These are phyloP conservation scores for Yamadazyma membranifaciens DNA, from an alignment of 1,139 yeast species.

Conservation along the genomic window DNA sequence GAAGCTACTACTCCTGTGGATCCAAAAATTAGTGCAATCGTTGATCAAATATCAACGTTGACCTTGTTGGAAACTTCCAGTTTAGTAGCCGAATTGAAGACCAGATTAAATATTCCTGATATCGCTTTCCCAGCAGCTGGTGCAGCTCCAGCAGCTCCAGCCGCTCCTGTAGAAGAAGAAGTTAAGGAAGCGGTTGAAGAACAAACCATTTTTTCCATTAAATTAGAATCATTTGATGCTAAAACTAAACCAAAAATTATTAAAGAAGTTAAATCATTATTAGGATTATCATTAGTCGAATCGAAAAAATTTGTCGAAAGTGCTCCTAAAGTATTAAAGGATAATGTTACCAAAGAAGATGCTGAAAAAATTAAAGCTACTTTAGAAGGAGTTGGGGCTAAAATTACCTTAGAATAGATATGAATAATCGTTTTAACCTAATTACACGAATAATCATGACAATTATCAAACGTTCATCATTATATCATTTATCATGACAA, in stretches of 20 bases:
- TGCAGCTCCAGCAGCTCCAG: conserved; percentile 66
- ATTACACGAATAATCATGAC: too few species aligned
- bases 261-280: conserved; percentile 89
- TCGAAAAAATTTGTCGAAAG: conserved; percentile 97
- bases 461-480: conserved; percentile 46
- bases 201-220: conserved; percentile 88
- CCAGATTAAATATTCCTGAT: conserved; percentile 88
- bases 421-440: too few species aligned
- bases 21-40: conserved; percentile 85
- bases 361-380: conserved; percentile 91
- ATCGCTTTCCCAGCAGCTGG: conserved; percentile 81
- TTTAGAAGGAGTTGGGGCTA: conserved; percentile 93
- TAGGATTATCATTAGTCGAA: conserved; percentile 92
- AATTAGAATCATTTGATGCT: conserved; percentile 91
- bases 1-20: conserved; percentile 48
- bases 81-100: conserved; percentile 79
- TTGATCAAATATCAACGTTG: conserved; percentile 84
- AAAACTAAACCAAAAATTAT: conserved; percentile 96
- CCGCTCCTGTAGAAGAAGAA: conserved; percentile 74
- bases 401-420: conserved; percentile 75
- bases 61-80: conserved; percentile 88
- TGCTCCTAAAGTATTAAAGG: conserved; percentile 92
- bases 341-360: conserved; percentile 82
- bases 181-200: conserved; percentile 82
- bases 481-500: conserved; percentile 56